These are phyloP conservation scores for Cyphellophora europaea DNA, from an alignment of 2,329 filamentous ascomycete species.

Conservation along the genomic window DNA sequence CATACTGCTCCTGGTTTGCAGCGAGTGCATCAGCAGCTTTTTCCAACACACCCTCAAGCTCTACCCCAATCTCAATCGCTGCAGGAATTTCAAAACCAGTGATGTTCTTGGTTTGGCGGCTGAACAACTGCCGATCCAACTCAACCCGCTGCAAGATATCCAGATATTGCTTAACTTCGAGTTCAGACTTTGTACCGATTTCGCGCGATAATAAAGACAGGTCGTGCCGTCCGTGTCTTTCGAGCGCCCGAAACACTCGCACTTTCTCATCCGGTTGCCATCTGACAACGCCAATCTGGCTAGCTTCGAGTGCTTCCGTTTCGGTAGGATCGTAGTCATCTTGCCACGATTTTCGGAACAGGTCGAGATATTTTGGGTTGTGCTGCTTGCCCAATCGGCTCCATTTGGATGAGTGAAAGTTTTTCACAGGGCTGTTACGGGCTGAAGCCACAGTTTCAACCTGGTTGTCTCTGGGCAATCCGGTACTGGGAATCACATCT, in stretches of 20 bases:
- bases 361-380: conserved; percentile 38
- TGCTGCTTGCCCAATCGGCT: conserved; percentile 24
- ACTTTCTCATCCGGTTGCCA: conserved; percentile 69
- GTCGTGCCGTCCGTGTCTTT: conserved; percentile 55
- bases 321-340: conserved; percentile 23
- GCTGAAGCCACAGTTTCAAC: neutral
- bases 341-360: conserved; percentile 50
- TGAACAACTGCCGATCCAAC: conserved; percentile 29
- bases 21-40: conserved; percentile 57
- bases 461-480: no score
- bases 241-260: conserved; percentile 56
- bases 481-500: no score
- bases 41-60: conserved; percentile 59
- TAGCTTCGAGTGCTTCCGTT: conserved; percentile 23
- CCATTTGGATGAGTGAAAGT: conserved; percentile 10
- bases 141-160: conserved; percentile 47
- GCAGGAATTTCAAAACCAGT: conserved; percentile 54
- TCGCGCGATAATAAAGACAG: conserved; percentile 51
- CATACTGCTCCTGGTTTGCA: conserved; percentile 53
- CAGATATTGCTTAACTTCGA: conserved; percentile 66
- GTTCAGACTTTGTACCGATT: conserved; percentile 61
- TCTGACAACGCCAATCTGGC: conserved; percentile 57
- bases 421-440: neutral
- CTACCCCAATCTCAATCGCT: conserved; percentile 60
- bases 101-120: conserved; percentile 27